phyloP scores from a whole-genome alignment of 2,329 filamentous ascomycete genomes.

The Tolypocladium nubicola region DNA sequence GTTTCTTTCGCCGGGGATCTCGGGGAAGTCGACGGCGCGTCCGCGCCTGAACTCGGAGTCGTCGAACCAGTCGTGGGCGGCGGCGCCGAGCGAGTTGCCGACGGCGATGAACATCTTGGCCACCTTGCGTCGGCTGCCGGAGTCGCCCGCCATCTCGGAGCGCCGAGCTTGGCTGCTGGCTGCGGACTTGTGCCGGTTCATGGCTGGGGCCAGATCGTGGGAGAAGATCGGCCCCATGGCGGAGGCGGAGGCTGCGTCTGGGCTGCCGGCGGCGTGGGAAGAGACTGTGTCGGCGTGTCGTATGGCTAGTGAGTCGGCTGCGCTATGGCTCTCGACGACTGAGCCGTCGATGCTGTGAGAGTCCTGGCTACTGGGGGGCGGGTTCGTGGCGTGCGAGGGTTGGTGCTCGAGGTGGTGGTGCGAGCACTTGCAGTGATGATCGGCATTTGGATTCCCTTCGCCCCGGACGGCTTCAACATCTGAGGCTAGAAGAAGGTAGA shows the following conservation, averaged over 20 bases:
- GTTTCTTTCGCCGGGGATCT: conserved; percentile 39
- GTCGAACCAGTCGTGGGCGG: conserved; percentile 36
- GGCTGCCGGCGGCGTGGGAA: neutral
- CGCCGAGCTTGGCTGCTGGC: neutral
- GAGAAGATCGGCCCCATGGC: neutral
- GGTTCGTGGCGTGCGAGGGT: neutral
- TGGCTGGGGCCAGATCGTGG: neutral
- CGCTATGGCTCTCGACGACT: neutral
- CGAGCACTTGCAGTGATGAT: neutral
- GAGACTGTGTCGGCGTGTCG: neutral
- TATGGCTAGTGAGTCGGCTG: neutral
- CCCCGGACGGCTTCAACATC: conserved; percentile 11
- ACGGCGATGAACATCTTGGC: conserved; percentile 30
- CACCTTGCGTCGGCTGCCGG: conserved; percentile 27
- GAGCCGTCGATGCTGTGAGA: neutral
- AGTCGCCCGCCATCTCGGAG: conserved; percentile 4
- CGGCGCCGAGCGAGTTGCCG: conserved; percentile 34
- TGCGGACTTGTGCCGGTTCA: neutral
- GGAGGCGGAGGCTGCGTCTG: neutral
- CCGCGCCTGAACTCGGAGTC: conserved; percentile 36
- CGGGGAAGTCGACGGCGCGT: conserved; percentile 39
- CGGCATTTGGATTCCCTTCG: conserved; percentile 6
- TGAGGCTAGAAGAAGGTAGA: conserved; percentile 37
- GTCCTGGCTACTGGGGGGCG: conserved; percentile 2
- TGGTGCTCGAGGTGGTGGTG: neutral